Evolutionary conservation across 768 basidiomycete species (phyloP), one percentile per base, ranked within the genome.

Genomic region (Collybia nuda): DNA sequence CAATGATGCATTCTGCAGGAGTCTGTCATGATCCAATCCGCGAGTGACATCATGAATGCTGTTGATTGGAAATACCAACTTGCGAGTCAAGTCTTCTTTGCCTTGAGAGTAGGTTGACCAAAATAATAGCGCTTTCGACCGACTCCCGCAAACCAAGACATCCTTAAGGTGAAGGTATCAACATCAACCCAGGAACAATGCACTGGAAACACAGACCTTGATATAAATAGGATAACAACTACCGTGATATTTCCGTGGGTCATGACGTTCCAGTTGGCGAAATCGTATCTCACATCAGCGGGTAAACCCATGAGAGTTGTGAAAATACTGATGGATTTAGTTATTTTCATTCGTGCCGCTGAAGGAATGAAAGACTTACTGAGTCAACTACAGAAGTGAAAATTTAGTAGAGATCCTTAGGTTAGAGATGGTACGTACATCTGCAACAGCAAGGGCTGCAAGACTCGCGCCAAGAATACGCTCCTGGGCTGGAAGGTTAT

Each of bases 211-310:
- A 62, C 68, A 43, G 61, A 87, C 87, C 88, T 78, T 56, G 75
- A 74, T 36, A 71, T 42, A 47, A 85, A 74, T 32, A 91, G 71
- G 21, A 83, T 66, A 24, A 84, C 45, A 19, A 80, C 78, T 50
- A 82, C 69, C 2, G 86, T 82, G 60, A 90, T 84, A 59, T 90
- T 92, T 28, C 88, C 89, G 56, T 90, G 88, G 0, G 82, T 86
- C 74, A 80, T 85, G 22, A 74, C 61, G 64, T 90, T 90, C 90
- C 88, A 92, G 12, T 61, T 58, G 6, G 62, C 62, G 29, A 79
- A 69, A 22, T 72, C 67, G 51, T 74, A 83, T 42, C 74, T 75
- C 54, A 88, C 64, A 22, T 78, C 70, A 28, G 66, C 56, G 0
- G 90, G 90, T 23, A 90, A 76, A 6, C 78, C 78, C 35, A 80